Evolutionary conservation across 2,329 filamentous ascomycete species (phyloP).

Genomic region (Didymella exigua): DNA sequence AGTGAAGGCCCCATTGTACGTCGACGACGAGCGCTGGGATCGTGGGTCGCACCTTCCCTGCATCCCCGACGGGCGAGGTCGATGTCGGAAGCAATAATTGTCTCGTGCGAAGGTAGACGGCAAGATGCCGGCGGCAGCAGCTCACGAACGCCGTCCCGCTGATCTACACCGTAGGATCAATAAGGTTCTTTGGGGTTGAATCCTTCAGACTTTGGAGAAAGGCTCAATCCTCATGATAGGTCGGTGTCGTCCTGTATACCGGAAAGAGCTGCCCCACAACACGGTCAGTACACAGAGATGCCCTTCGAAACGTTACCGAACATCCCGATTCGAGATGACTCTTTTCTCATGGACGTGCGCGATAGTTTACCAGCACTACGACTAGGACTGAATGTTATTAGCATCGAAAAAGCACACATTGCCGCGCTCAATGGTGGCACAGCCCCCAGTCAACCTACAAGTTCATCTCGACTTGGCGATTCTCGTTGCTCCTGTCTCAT

Average conservation of each 20-base stretch:
- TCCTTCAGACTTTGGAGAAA: neutral
- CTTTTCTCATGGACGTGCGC: too few relatives aligned
- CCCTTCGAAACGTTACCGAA: too few relatives aligned
- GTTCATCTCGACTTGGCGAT: neutral
- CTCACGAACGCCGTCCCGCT: neutral
- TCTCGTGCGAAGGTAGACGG: neutral
- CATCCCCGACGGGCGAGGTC: neutral
- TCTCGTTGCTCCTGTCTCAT: neutral
- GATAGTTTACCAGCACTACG: neutral
- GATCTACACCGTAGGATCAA: neutral
- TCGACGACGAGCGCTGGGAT: neutral
- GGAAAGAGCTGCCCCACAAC: too few relatives aligned
- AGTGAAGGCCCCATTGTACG: slow-evolving; percentile 6
- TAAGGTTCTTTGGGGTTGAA: neutral
- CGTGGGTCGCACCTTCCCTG: neutral
- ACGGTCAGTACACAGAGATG: too few relatives aligned
- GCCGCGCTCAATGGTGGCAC: neutral
- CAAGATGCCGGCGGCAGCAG: neutral
- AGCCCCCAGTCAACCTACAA: neutral
- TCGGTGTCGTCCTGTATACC: neutral
- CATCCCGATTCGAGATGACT: too few relatives aligned
- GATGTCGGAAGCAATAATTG: neutral
- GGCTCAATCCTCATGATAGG: neutral
- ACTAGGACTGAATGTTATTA: neutral
- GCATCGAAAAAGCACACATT: neutral